Evolutionary conservation across 2,329 filamentous ascomycete species (phyloP).

Genomic region (Hypoxylon sp.): DNA sequence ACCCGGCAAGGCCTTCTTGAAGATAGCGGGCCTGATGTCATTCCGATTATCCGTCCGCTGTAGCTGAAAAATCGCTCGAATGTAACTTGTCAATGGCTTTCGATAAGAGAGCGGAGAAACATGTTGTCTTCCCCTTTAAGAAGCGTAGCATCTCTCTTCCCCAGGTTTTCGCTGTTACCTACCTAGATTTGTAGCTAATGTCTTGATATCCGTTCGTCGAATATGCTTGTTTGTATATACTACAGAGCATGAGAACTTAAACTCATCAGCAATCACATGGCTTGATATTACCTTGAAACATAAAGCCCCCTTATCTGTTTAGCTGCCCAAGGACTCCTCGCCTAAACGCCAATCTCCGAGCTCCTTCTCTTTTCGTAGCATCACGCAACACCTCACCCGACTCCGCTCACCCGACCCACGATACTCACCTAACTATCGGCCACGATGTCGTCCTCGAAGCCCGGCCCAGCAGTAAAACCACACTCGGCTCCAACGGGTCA

Average conservation of each 20-base stretch:
- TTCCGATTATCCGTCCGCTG: constrained; percentile 5
- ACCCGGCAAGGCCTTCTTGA: constrained; percentile 11
- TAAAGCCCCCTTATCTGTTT: background rate
- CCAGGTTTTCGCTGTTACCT: constrained; percentile 15
- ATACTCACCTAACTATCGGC: background rate
- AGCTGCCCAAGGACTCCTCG: background rate
- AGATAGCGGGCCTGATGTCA: constrained; percentile 25
- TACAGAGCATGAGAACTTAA: background rate
- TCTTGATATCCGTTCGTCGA: constrained; percentile 10
- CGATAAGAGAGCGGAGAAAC: constrained; percentile 20
- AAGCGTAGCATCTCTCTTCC: constrained; percentile 2
- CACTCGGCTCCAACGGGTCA: constrained; percentile 31
- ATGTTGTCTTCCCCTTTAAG: background rate
- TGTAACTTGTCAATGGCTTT: constrained; percentile 26
- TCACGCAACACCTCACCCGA: constrained; percentile 6
- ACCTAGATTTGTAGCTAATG: constrained; percentile 13
- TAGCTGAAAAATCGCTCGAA: constrained; percentile 26
- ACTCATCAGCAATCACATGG: background rate
- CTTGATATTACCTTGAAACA: background rate
- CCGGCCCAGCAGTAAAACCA: constrained; percentile 20
- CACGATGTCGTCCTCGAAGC: constrained; percentile 25
- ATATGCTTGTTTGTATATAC: background rate
- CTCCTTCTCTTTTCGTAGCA: constrained; percentile 1
- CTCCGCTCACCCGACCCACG: background rate
- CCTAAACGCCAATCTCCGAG: background rate